A percentile compares a stretch with the other conserved stretches of the same genome.
These are phyloP conservation scores for Fragilariopsis cylindrus DNA, from an alignment of 108 stramenopile genomes.

Conservation along the genomic window DNA sequence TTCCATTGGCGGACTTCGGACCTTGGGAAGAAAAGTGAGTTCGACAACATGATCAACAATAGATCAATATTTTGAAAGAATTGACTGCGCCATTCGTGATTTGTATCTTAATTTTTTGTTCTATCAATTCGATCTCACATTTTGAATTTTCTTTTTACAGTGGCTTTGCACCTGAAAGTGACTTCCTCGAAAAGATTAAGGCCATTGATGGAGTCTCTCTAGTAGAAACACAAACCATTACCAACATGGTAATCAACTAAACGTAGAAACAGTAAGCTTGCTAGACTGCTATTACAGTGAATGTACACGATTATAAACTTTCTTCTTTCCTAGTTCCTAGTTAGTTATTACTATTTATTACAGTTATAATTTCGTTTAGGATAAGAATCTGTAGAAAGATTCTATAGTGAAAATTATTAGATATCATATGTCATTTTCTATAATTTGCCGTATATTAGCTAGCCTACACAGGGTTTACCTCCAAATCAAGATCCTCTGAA, in stretches of 20 bases:
- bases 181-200: constrained; percentile 87
- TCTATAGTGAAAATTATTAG: too few relatives aligned
- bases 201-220: constrained; percentile 86
- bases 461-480: neutral
- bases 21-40: constrained; percentile 78
- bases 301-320: neutral
- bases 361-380: too few relatives aligned
- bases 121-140: neutral
- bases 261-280: neutral
- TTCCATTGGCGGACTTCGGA: constrained; percentile 79
- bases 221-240: constrained; percentile 91
- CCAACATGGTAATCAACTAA: constrained; percentile 76
- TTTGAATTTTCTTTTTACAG: neutral
- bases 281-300: neutral
- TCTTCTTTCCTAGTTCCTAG: neutral
- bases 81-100: too few relatives aligned
- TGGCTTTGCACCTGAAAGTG: constrained; percentile 75
- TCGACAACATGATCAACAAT: neutral
- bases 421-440: too few relatives aligned
- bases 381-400: too few relatives aligned
- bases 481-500: neutral
- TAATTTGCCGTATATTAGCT: neutral
- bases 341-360: too few relatives aligned
- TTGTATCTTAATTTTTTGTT: neutral
- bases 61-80: too few relatives aligned